phyloP scores from a whole-genome alignment of 768 basidiomycete genomes.

The Rhizopogon salebrosus region DNA sequence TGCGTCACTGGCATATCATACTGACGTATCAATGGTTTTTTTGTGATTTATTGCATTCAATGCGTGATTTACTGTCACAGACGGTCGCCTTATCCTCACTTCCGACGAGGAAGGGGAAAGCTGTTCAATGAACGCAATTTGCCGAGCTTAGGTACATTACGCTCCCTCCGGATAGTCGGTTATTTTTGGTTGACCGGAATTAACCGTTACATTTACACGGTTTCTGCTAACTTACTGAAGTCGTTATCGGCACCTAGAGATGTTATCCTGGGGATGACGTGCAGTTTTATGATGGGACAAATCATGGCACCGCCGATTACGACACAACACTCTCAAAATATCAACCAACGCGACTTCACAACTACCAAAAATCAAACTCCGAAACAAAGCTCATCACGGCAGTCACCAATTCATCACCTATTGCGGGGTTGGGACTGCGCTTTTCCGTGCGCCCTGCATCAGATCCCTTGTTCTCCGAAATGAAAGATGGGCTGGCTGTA shows the following conservation, averaged over 20 bases:
- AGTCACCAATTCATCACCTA: neutral
- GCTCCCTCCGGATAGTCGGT: slow-evolving; percentile 2
- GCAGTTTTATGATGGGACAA: neutral
- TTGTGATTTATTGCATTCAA: neutral
- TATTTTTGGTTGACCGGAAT: slow-evolving; percentile 10
- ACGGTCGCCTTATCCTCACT: neutral
- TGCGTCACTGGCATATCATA: too few relatives aligned
- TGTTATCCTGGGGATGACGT: neutral
- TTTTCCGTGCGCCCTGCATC: neutral
- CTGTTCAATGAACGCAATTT: neutral
- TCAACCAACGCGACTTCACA: neutral
- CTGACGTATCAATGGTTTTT: neutral
- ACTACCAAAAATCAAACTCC: neutral
- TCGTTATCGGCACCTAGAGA: too few relatives aligned
- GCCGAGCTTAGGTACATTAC: slow-evolving; percentile 2
- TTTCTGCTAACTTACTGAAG: too few relatives aligned
- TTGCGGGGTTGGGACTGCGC: neutral
- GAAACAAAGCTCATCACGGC: neutral
- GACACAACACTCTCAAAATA: neutral
- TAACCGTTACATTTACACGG: neutral
- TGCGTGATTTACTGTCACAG: neutral
- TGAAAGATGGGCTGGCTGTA: neutral
- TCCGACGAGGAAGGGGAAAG: neutral
- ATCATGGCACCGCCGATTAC: neutral
- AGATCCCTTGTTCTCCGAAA: neutral